Evolutionary conservation across 352 stramenopile genomes (phyloP).

Genomic region (Phytophthora aleatoria): DNA sequence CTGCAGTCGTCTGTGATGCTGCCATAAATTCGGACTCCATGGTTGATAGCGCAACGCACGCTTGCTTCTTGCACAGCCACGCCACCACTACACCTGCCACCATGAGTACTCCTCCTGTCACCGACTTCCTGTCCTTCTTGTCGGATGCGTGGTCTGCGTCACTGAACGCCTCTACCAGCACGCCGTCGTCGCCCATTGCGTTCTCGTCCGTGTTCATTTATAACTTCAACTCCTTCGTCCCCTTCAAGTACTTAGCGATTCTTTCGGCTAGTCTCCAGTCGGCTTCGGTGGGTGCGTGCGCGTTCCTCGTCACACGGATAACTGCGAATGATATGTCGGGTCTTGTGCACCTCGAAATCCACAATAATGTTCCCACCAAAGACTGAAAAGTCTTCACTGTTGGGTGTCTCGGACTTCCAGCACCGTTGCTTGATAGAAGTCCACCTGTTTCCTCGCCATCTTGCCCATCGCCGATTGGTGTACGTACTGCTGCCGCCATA

Average conservation of each 20-base stretch:
- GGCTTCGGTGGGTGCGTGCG: slow-evolving; percentile 14
- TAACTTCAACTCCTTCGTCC: slow-evolving; percentile 16
- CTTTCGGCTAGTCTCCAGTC: slow-evolving; percentile 23
- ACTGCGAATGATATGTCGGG: slow-evolving; percentile 38
- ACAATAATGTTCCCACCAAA: slow-evolving; percentile 32
- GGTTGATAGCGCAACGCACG: not conserved
- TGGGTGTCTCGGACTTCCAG: not conserved
- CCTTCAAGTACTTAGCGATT: slow-evolving; percentile 26
- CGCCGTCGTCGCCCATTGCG: not conserved
- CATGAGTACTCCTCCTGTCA: not conserved
- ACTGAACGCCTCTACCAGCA: not conserved
- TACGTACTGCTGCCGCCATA: too few species aligned
- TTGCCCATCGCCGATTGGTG: too few species aligned
- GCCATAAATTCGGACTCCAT: not conserved
- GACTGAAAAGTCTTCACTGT: slow-evolving; percentile 39
- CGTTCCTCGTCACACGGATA: not conserved
- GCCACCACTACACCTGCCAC: not conserved
- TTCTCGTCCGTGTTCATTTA: slow-evolving; percentile 2
- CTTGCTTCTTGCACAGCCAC: not conserved
- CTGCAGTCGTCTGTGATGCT: not conserved
- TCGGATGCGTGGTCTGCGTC: not conserved
- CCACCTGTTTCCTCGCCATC: not conserved
- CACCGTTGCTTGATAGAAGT: not conserved
- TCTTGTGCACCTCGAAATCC: slow-evolving; percentile 33
- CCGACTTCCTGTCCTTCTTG: not conserved